Base-by-base conservation (phyloP, 192 early-diverging fungal species). In the Dimargaris cristalligena region DNA sequence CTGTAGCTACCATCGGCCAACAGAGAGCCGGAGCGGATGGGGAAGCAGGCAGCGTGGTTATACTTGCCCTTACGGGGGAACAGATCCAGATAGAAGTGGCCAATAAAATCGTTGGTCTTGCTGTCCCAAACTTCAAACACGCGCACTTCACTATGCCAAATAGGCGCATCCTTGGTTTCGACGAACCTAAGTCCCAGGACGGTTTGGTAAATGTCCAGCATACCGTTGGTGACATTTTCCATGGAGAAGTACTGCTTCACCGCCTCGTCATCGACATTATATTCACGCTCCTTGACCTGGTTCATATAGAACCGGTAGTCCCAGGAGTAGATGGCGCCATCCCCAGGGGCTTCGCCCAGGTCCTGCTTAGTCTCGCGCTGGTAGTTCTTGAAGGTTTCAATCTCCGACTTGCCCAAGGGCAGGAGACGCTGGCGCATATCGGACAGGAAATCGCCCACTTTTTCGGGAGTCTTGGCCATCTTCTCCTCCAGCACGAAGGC, bases 161-260 rank as follows among this genome's bases (percentile, higher is more conserved):
- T 78, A 0, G 69, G 64, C 8, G 72, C 62, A 32, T 79, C 64
- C 41, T 69, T 70, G 10, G 85, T 75, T 66, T 84, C 78, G 31
- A 78, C 74, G 58, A 88, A 86, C 29, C 71, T 69, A 44, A 92
- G 66, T 9, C 77, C 72, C 34, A 92, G 71, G 47, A 92, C 77
- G 49, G 78, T 65, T 63, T 84, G 70, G 68, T 92, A 92, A 29
- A 89, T 80, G 38, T 80, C 70, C 29, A 89, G 70, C 70, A 89
- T 80, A 59, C 78, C 82, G 59, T 71, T 61, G 30, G 77, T 85
- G 34, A 79, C 84, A 61, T 62, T 64, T 59, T 73, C 71, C 64
- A 85, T 73, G n/a, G 77, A 73, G 62, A 90, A 87, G 63, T 87
- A 90, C 63, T 87, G 70, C 65, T 88, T 88, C 68, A 89, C 81